Evolutionary conservation across 306 rosid species (phyloP).

Genomic region (Spatholobus suberectus): DNA sequence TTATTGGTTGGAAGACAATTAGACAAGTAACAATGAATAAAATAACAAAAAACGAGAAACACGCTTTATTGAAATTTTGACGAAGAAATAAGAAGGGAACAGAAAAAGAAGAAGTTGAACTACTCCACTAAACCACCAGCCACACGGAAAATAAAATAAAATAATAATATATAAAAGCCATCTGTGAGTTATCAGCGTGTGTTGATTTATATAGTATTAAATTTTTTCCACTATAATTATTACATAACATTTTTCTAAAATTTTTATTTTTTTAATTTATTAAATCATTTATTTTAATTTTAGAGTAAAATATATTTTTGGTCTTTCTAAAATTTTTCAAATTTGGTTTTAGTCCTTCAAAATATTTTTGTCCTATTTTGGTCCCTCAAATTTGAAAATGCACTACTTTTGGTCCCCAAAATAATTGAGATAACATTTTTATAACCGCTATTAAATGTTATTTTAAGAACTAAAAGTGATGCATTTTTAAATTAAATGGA

Average conservation of each 20-base stretch:
- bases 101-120: not conserved
- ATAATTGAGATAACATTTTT: too few relatives aligned
- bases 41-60: not conserved
- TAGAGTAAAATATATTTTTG: too few relatives aligned
- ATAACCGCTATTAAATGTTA: too few relatives aligned
- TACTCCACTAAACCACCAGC: not conserved
- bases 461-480: too few relatives aligned
- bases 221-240: not conserved
- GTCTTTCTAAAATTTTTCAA: too few relatives aligned
- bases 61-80: not conserved
- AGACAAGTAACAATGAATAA: not conserved
- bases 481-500: too few relatives aligned
- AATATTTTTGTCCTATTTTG: too few relatives aligned
- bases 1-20: not conserved
- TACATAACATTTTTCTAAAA: not conserved
- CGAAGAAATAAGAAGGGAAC: not conserved
- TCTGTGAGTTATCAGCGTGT: not conserved
- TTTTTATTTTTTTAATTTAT: not conserved
- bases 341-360: too few relatives aligned
- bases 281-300: not conserved
- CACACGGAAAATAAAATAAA: not conserved
- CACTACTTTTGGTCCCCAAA: too few relatives aligned
- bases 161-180: not conserved
- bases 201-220: not conserved
- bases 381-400: too few relatives aligned